Percentiles rank a stretch among this genome's conserved stretches.
These are phyloP conservation scores for Lobosporangium transversale DNA, from an alignment of 192 early-diverging fungal species.

Conservation along the genomic window DNA sequence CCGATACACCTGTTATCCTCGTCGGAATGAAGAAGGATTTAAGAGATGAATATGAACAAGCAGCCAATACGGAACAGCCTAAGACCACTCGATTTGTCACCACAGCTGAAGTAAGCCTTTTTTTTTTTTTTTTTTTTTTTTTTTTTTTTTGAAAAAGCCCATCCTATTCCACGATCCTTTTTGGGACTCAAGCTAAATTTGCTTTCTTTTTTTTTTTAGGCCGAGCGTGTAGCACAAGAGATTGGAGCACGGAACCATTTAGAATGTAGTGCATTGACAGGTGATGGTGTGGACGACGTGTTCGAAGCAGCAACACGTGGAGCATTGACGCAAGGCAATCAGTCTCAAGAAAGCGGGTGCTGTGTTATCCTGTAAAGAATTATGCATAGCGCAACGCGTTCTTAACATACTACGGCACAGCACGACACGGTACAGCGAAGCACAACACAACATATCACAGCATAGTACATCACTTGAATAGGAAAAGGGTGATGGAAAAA, in stretches of 20 bases:
- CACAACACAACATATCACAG: too few species aligned
- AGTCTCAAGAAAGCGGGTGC: conserved; percentile 46
- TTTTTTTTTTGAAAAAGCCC: conserved; percentile 1
- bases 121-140: background rate
- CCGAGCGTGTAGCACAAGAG: conserved; percentile 66
- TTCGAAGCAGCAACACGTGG: conserved; percentile 61
- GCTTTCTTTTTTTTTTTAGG: conserved; percentile 56
- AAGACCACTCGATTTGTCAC: conserved; percentile 77
- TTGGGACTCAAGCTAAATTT: too few species aligned
- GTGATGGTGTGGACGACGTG: conserved; percentile 72
- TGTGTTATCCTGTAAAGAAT: conserved; percentile 31
- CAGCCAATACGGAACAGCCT: conserved; percentile 71
- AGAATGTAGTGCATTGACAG: conserved; percentile 84
- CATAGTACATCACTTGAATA: too few species aligned
- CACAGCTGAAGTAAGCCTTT: conserved; percentile 66
- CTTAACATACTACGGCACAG: too few species aligned
- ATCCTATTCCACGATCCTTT: too few species aligned
- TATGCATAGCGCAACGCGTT: too few species aligned
- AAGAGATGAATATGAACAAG: conserved; percentile 81
- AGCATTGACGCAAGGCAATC: conserved; percentile 53
- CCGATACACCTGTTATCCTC: conserved; percentile 83
- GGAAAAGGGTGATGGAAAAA: too few species aligned
- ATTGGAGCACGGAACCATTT: conserved; percentile 85
- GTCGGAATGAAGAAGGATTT: conserved; percentile 93
- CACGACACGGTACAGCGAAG: too few species aligned